These are phyloP conservation scores for Candida odintsovae DNA, from an alignment of 805 yeast genomes.

Conservation along the genomic window DNA sequence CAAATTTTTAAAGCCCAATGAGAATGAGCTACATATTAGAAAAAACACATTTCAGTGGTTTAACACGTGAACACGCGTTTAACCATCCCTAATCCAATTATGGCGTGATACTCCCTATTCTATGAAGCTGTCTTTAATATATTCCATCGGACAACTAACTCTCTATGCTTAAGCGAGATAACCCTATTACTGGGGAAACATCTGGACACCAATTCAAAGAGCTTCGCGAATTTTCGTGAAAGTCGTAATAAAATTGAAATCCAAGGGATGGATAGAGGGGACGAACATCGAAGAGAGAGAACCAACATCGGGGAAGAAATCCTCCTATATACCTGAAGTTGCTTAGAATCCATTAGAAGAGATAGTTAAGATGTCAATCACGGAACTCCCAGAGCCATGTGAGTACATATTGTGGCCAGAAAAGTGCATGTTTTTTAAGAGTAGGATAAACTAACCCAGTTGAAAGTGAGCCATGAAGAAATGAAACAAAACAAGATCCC, in stretches of 20 bases:
- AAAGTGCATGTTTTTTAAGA: not conserved
- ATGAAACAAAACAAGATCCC: conserved; percentile 78
- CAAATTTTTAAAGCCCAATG: no score
- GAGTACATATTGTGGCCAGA: conserved; percentile 1
- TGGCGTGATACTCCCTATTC: no score
- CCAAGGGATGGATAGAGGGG: not conserved
- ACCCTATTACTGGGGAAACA: not conserved
- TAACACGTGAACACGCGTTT: no score
- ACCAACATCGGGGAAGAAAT: not conserved
- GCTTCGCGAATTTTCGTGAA: not conserved
- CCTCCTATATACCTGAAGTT: no score
- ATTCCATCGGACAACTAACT: no score
- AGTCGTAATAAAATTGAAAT: no score
- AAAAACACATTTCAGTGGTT: no score
- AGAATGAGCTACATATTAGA: no score
- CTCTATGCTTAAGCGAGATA: not conserved
- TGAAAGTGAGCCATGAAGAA: conserved; percentile 70
- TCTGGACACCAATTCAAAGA: not conserved
- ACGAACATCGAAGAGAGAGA: not conserved
- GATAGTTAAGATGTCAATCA: conserved; percentile 23
- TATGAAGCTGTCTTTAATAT: no score
- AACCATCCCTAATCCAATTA: no score
- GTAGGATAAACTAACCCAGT: not conserved
- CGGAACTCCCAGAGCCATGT: conserved; percentile 38
- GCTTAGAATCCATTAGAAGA: not conserved